Evolutionary conservation across 768 basidiomycete species (phyloP), one percentile per base, ranked within the genome.

Genomic region (Auricularia sp.): DNA sequence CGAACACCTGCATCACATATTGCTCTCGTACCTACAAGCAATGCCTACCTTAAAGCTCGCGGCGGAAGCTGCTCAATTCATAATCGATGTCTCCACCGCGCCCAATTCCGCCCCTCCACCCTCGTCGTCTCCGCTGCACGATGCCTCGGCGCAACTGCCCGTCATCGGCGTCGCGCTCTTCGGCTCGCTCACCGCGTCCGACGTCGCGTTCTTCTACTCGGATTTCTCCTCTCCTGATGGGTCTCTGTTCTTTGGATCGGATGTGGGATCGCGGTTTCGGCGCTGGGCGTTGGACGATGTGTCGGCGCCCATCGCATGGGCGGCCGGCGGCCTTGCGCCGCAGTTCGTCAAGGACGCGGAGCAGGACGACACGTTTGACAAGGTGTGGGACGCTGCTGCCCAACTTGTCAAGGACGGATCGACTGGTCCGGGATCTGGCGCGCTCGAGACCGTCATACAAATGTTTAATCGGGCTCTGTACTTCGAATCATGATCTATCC

Each of bases 161-260:
- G 66, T 74, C 1, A 69, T 88, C 42, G 86, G 87, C 72, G 83
- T 86, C 3, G 85, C 84, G 1, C 69, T 87, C n/a, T 87, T 87
- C 70, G 87, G 86, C 5, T 74, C 79, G 14, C 71, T 87, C 33
- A 69, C 71, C 14, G 77, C 80, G 18, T 67, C 78, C 3, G 86
- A 87, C 69, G 71, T 85, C 35, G 67, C 68, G 42, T 79, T 75
- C 39, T 78, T 79, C 6, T 73, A 80, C 29, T 82, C 85, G 21
- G 79, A 83, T 7, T 82, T 87, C 65, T 75, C 80, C 8, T 78
- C 77, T 10, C 72, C 83, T 23, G 76, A 77, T 34, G 81, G 79
- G 8, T 67, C 76, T 1, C 72, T 87, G 43, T 86, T 86, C 70
- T 87, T 87, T 71, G 87, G 87, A 18, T 83, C 84, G 36, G 72